phyloP scores from a whole-genome alignment of 2,329 filamentous ascomycete species.

The Talaromyces rugulosus region DNA sequence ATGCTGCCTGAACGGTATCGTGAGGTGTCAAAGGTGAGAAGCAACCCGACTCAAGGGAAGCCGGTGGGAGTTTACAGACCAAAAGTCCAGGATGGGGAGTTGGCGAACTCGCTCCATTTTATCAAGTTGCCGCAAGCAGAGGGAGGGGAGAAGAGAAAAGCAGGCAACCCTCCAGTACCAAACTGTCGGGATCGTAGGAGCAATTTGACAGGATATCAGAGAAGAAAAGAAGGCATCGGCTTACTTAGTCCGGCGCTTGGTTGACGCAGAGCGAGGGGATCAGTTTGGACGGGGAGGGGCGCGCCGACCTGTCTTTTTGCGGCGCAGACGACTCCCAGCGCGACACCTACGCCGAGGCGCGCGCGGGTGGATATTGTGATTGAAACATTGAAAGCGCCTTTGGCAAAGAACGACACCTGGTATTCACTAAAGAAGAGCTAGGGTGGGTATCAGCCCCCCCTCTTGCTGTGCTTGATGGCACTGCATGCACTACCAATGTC shows the following conservation, averaged over 20 bases:
- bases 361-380: background rate
- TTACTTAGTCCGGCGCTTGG: slow-evolving; percentile 11
- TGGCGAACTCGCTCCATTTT: background rate
- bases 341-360: background rate
- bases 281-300: slow-evolving; percentile 5
- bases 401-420: background rate
- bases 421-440: background rate
- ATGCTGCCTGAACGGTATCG: background rate
- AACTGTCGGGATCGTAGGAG: slow-evolving; percentile 11
- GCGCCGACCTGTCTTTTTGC: slow-evolving; percentile 8
- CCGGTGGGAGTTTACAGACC: background rate
- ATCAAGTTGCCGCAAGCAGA: background rate
- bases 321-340: slow-evolving; percentile 6
- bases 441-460: background rate
- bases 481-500: background rate
- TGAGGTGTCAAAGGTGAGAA: background rate
- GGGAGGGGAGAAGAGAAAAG: background rate
- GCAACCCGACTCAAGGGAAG: background rate
- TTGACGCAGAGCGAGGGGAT: background rate
- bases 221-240: slow-evolving; percentile 5
- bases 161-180: slow-evolving; percentile 13
- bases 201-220: slow-evolving; percentile 12
- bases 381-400: background rate
- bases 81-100: background rate
- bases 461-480: background rate